A percentile compares a stretch with the other conserved stretches of the same genome.
Evolutionary conservation across 2,329 filamentous ascomycete genomes (phyloP).

Genomic region (Diaporthe vaccinii): DNA sequence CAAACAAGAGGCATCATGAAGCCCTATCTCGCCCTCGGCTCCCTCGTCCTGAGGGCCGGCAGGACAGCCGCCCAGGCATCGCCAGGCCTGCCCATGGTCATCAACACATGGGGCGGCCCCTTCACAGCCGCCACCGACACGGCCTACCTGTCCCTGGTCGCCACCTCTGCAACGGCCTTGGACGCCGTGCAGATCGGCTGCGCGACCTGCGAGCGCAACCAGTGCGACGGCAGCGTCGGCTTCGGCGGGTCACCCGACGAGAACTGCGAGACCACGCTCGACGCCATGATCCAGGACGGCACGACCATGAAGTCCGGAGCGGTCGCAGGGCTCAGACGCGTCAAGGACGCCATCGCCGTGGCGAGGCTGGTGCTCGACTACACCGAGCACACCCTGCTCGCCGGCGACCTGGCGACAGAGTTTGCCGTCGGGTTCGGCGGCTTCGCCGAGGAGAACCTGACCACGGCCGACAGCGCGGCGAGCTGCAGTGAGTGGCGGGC

Average conservation of each 20-base stretch:
- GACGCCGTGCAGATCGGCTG: slow-evolving; percentile 67
- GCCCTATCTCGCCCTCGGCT: slow-evolving; percentile 38
- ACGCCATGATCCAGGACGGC: slow-evolving; percentile 72
- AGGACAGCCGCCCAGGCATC: slow-evolving; percentile 45
- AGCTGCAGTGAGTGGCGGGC: slow-evolving; percentile 59
- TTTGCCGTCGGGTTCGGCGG: slow-evolving; percentile 64
- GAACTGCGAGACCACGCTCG: slow-evolving; percentile 69
- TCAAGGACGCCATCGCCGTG: slow-evolving; percentile 63
- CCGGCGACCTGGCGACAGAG: slow-evolving; percentile 65
- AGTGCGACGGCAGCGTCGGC: slow-evolving; percentile 68
- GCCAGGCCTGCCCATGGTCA: slow-evolving; percentile 61
- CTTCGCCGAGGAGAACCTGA: slow-evolving; percentile 60
- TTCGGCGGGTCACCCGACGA: slow-evolving; percentile 69
- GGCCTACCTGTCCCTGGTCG: slow-evolving; percentile 57
- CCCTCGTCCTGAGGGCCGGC: slow-evolving; percentile 34
- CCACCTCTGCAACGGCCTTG: slow-evolving; percentile 51
- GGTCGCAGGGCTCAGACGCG: slow-evolving; percentile 64
- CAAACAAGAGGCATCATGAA: slow-evolving; percentile 17
- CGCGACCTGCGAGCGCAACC: slow-evolving; percentile 63
- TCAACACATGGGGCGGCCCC: slow-evolving; percentile 68
- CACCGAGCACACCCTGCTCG: slow-evolving; percentile 63
- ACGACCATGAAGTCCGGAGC: slow-evolving; percentile 66
- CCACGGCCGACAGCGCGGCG: slow-evolving; percentile 55
- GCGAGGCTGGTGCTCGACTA: slow-evolving; percentile 65
- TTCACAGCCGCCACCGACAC: slow-evolving; percentile 67